Conservation (phyloP, 345 rosid species). For the Gossypioides kirkii region DNA sequence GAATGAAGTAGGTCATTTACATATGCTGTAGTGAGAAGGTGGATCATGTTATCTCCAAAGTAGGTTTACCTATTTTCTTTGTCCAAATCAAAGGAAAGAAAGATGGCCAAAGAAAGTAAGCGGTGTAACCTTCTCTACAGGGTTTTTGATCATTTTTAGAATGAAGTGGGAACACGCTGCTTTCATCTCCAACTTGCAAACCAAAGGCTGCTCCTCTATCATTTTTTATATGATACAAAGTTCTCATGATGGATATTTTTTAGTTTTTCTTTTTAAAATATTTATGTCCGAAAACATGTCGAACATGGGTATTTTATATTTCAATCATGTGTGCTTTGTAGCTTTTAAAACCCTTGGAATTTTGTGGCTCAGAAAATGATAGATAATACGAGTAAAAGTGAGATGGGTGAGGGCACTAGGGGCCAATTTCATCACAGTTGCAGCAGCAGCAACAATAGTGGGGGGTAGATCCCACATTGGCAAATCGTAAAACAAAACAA, state of each 20-base stretch:
- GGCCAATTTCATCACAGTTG: not conserved
- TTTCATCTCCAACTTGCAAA: slow-evolving; percentile 3
- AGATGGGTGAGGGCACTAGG: slow-evolving; percentile 5
- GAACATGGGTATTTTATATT: not conserved
- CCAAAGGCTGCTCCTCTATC: not conserved
- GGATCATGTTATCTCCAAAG: not conserved
- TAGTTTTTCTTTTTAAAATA: no score
- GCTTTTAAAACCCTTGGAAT: not conserved
- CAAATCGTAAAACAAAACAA: not conserved
- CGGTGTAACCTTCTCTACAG: not conserved
- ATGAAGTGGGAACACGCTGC: not conserved
- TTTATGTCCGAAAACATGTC: not conserved
- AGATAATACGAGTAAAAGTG: not conserved
- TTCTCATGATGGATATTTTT: not conserved
- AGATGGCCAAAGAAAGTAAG: slow-evolving; percentile 1
- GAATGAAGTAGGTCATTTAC: not conserved
- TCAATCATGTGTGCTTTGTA: not conserved
- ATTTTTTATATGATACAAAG: not conserved
- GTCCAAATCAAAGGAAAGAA: not conserved
- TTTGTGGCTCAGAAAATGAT: slow-evolving; percentile 3
- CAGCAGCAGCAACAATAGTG: not conserved
- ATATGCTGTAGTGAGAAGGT: not conserved
- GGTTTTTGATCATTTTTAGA: slow-evolving; percentile 4
- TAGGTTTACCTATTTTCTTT: not conserved
- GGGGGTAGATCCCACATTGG: not conserved